Conservation (phyloP, 345 rosid species). For the Ceriops zippeliana region DNA sequence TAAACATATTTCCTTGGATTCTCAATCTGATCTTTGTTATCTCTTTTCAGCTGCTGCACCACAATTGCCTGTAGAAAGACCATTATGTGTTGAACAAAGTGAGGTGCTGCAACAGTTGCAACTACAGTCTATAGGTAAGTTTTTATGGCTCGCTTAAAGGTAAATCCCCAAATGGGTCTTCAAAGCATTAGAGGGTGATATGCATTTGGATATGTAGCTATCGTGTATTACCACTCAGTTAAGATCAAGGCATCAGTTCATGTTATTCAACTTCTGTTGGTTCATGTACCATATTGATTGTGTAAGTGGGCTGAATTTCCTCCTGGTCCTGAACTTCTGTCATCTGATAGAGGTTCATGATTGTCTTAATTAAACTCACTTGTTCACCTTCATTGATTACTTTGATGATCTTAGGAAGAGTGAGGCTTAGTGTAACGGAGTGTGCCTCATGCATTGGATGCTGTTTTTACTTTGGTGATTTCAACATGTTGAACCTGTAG, state of each 20-base stretch:
- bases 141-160: neutral
- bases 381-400: neutral
- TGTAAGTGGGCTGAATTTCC: neutral
- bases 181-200: neutral
- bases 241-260: too few species aligned
- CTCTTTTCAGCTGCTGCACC: slow-evolving; percentile 33
- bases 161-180: neutral
- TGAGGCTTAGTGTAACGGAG: too few species aligned
- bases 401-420: too few species aligned
- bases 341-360: neutral
- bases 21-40: neutral
- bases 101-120: slow-evolving; percentile 43
- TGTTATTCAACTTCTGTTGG: too few species aligned
- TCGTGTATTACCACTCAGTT: neutral
- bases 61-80: slow-evolving; percentile 32
- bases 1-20: too few species aligned
- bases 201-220: neutral
- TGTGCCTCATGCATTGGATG: too few species aligned
- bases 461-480: neutral
- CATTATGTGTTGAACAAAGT: slow-evolving; percentile 43
- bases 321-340: neutral
- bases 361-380: neutral
- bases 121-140: slow-evolving; percentile 47
- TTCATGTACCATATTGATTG: too few species aligned
- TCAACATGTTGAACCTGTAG: slow-evolving; percentile 8